Base-by-base conservation (phyloP, 2,329 filamentous ascomycete species). In the Penicillium sp. region DNA sequence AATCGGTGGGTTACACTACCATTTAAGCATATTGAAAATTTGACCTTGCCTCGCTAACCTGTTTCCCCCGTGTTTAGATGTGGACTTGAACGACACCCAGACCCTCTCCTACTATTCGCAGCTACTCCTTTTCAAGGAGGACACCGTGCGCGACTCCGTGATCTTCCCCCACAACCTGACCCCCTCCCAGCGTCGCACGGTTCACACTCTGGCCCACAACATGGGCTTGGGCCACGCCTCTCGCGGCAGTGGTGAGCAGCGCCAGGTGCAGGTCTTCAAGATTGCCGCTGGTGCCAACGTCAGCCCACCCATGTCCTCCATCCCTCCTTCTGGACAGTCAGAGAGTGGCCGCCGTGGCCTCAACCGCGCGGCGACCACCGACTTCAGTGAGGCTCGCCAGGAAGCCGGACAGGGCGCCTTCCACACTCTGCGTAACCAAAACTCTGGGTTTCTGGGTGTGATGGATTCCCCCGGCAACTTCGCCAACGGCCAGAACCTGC, bases 331-430 rank as follows among this genome's bases (percentile, higher is more conserved):
- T 1, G 86, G 86, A 53, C 87, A 89, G 54, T 84, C 86, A 47
- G 90, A 96, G 60, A 85, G 89, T 52, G 87, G 91, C 64, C 88
- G 93, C 62, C 89, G 93, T 56, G 89, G 88, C 4, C 79, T 99
- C 34, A 96, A 92, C 77, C 88, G 94, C 58, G 92, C 94, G 14
- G 94, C 94, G n/a, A 97, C 94, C 2, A 96, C 95, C 62, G 94
- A 97, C 73, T 97, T 97, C 73, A 92, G 90, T 61, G 88, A 92
- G 58, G 85, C 89, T 48, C 83, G 89, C 50, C 88, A 88, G 57
- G 87, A 88, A 21, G 87, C 53, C 29, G 61, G 86, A 18, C 81
- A 81, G 45, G 86, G 83, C 61, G 88, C 88, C 61, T 93, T 92
- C 61, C 86, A 87, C 65, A 84, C 88, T 2, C 83, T 96, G 34